Percentiles rank a stretch among this genome's conserved stretches.
Evolutionary conservation across 1,284 basidiomycete species (phyloP).

Genomic region (Ustilago vetiveriae): DNA sequence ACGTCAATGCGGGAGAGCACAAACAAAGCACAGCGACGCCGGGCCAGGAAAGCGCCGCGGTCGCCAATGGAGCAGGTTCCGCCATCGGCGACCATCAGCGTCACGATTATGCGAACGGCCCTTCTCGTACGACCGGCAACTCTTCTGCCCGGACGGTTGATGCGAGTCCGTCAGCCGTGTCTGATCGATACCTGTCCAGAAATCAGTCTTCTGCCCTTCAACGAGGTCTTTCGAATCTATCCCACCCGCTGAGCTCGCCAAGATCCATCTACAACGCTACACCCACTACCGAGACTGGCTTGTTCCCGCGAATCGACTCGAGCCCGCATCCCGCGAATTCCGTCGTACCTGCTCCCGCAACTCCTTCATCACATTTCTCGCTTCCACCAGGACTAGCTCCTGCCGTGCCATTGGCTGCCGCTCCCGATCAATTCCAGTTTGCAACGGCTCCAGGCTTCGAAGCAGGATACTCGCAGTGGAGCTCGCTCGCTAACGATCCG

Average conservation of each 20-base stretch:
- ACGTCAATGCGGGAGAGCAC: background rate
- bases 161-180: background rate
- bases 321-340: constrained; percentile 12
- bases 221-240: constrained; percentile 7
- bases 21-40: background rate
- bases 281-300: constrained; percentile 10
- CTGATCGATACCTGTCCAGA: constrained; percentile 9
- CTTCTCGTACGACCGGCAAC: no score
- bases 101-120: no score
- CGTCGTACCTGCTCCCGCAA: constrained; percentile 3
- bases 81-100: no score
- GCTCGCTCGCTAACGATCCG: constrained; percentile 32
- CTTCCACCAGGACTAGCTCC: constrained; percentile 4
- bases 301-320: constrained; percentile 20
- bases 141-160: no score
- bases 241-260: constrained; percentile 29
- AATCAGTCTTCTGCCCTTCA: constrained; percentile 13
- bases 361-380: constrained; percentile 25
- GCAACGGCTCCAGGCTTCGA: constrained; percentile 19
- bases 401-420: background rate
- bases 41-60: no score
- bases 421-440: constrained; percentile 10
- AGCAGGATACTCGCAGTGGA: constrained; percentile 29
- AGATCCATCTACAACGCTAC: constrained; percentile 30
- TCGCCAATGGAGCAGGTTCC: background rate